phyloP scores from a whole-genome alignment of 805 yeast genomes.

The Saccharomycopsis sp. region DNA sequence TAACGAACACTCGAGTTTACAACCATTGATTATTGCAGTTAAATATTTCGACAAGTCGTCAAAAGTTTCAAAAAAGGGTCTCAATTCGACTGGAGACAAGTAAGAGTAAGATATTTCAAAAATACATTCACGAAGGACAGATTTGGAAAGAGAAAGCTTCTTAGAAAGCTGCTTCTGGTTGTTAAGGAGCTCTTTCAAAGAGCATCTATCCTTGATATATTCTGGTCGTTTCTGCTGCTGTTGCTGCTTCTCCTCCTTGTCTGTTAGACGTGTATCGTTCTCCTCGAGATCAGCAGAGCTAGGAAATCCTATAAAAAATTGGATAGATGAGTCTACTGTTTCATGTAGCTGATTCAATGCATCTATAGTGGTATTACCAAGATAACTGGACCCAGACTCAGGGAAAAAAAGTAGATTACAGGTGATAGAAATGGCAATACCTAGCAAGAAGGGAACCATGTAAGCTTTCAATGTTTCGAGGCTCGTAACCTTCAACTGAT shows the following conservation, averaged over 20 bases:
- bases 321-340: constrained; percentile 34
- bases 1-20: constrained; percentile 39
- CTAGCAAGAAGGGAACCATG: constrained; percentile 39
- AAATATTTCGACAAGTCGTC: constrained; percentile 30
- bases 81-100: constrained; percentile 37
- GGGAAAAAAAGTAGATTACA: constrained; percentile 42
- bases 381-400: constrained; percentile 44
- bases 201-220: background rate
- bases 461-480: constrained; percentile 31
- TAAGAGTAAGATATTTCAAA: constrained; percentile 45
- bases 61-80: constrained; percentile 30
- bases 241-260: too few species aligned
- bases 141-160: constrained; percentile 31
- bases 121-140: constrained; percentile 40
- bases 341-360: constrained; percentile 35
- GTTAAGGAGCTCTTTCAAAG: constrained; percentile 31
- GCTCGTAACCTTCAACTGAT: constrained; percentile 29
- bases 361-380: constrained; percentile 38
- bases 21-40: constrained; percentile 41
- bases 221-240: too few species aligned
- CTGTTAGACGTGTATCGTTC: too few species aligned
- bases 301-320: constrained; percentile 30
- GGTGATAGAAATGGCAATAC: constrained; percentile 38
- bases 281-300: background rate
- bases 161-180: constrained; percentile 30